These are phyloP conservation scores for Meyerozyma carpophila DNA, from an alignment of 1,139 yeast species.

Conservation along the genomic window DNA sequence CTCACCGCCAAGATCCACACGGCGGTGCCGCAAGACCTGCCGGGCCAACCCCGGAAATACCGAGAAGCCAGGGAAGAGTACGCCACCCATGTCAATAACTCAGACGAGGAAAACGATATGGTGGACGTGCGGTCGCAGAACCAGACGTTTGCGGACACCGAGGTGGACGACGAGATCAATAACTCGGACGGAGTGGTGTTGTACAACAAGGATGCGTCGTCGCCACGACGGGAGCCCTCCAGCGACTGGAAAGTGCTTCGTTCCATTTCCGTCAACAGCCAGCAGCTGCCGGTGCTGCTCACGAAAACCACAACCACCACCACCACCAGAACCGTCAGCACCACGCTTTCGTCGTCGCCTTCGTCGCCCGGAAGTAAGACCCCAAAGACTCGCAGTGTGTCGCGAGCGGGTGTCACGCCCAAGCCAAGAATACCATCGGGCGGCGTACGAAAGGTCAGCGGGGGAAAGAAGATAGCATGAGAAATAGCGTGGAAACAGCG, in stretches of 20 bases:
- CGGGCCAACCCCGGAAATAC: conserved; percentile 93
- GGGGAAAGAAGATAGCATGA: conserved; percentile 16
- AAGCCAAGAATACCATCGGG: conserved; percentile 29
- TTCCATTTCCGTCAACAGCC: conserved; percentile 34
- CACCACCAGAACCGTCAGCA: conserved; percentile 43
- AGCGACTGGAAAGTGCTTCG: conserved; percentile 39
- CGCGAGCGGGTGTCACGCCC: conserved; percentile 18
- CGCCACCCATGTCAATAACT: conserved; percentile 24
- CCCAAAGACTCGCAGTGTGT: conserved; percentile 27
- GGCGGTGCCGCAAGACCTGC: conserved; percentile 87
- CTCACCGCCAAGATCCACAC: conserved; percentile 62
- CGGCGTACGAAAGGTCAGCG: conserved; percentile 34
- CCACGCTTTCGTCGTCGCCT: conserved; percentile 43
- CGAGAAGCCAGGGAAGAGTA: conserved; percentile 21
- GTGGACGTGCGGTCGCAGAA: conserved; percentile 11
- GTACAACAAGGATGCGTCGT: conserved; percentile 7
- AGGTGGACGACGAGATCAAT: conserved; percentile 9
- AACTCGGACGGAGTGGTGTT: conserved; percentile 12
- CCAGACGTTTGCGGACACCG: conserved; percentile 8
- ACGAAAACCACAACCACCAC: conserved; percentile 48
- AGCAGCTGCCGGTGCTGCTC: conserved; percentile 32
- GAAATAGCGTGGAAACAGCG: background rate
- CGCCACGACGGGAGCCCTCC: conserved; percentile 22
- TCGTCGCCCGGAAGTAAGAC: conserved; percentile 26
- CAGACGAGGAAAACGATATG: conserved; percentile 30